Evolutionary conservation across 2,329 filamentous ascomycete species (phyloP), one percentile per base, ranked within the genome.

Genomic region (Sporothrix luriei): DNA sequence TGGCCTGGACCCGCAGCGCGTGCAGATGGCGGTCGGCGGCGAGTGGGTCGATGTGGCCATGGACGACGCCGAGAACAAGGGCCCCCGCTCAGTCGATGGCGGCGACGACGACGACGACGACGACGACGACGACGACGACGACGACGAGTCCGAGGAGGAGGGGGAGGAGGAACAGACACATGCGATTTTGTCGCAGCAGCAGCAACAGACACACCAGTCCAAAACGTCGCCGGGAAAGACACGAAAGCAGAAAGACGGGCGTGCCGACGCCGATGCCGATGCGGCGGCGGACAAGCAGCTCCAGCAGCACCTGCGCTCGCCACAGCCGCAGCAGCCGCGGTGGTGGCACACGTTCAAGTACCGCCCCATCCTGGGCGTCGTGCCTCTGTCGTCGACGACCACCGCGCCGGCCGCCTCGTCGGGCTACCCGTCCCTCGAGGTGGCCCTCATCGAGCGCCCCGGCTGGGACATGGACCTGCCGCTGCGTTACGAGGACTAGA

Each of bases 341-440:
- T 86, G 82, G 81, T 98, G 93, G 92, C 88, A 90, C 77, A 97
- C 94, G 5, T 93, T 91, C 84, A 96, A 97, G 79, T 99, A 98
- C 80, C 87, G 94, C 70, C 92, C 94, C n/a, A 93, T 99, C 74
- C 83, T 99, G 72, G 95, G 94, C 68, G 80, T 89, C 49, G 84
- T 87, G 48, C 82, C 83, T 55, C 79, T 85, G 65, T 46, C 57
- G 59, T 74, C 49, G 71, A 69, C 38, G 69, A 43, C 26, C 61
- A 69, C 11, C 5, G 14, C 52, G 19, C 49, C 62, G 3, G 4
- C 40, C 40, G 40, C 48, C n/a, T 64, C 64, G 19, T 33, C 61
- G 1, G 24, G 43, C 24, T 72, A 74, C 26, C 74, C 73, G 79
- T 74, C 79, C 13, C 80, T 91, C 4, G 95, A 99, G 80, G 91